Evolutionary conservation across 78 protist species (phyloP).

Genomic region (Dictyostelium intermedium): DNA sequence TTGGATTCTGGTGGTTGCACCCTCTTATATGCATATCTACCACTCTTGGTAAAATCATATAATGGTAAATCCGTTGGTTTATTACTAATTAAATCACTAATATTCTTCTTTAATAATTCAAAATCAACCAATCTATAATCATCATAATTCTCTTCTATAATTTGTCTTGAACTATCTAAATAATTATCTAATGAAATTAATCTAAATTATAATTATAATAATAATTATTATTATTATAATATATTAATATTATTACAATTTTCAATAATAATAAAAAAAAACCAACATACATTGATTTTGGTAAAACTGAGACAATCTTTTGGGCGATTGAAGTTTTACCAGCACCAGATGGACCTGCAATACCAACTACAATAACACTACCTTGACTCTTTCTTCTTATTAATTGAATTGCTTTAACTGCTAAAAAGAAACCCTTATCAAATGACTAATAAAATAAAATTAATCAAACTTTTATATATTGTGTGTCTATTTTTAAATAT

Average conservation of each 20-base stretch:
- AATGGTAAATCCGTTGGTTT: constrained; percentile 76
- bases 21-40: constrained; percentile 75
- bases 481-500: too few relatives aligned
- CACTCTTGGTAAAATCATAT: constrained; percentile 78
- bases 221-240: background rate
- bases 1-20: constrained; percentile 71
- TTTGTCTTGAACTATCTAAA: constrained; percentile 78
- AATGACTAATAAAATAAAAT: constrained; percentile 15
- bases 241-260: background rate
- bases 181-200: constrained; percentile 85
- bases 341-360: constrained; percentile 86
- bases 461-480: background rate
- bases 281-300: constrained; percentile 66
- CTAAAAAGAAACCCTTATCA: constrained; percentile 79
- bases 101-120: constrained; percentile 76
- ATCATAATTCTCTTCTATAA: constrained; percentile 85
- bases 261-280: too few relatives aligned
- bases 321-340: constrained; percentile 74
- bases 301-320: constrained; percentile 66
- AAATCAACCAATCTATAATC: constrained; percentile 82
- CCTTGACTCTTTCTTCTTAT: constrained; percentile 52
- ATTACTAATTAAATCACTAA: constrained; percentile 50
- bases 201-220: background rate
- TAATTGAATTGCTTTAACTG: constrained; percentile 65
- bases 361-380: constrained; percentile 63